Conservation (phyloP, 306 rosid species). For the Calophaca sinica region DNA sequence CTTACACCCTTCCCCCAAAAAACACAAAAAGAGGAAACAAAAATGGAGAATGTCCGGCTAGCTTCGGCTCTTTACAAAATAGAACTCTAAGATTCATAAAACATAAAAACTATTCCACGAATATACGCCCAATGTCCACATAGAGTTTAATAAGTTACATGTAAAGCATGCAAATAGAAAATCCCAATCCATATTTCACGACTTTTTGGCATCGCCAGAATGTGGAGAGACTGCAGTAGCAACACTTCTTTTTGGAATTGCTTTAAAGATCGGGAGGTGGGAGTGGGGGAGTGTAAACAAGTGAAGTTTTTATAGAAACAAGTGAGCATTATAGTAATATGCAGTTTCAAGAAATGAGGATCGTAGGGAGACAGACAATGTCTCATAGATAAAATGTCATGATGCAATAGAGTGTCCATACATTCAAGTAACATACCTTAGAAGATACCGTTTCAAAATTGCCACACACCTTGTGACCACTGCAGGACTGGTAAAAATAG, state of each 20-base stretch:
- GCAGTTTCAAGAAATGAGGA: constrained; percentile 13
- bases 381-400: constrained; percentile 2
- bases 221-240: constrained; percentile 9
- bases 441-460: constrained; percentile 82
- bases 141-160: constrained; percentile 1
- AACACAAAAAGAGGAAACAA: too few species aligned
- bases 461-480: constrained; percentile 90
- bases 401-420: constrained; percentile 36
- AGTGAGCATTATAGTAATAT: constrained; percentile 2
- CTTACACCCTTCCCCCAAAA: not conserved
- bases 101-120: not conserved
- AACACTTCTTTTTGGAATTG: not conserved
- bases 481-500: constrained; percentile 81
- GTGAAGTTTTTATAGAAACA: not conserved
- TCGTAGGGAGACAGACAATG: constrained; percentile 26
- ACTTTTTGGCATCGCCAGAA: not conserved
- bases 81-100: not conserved
- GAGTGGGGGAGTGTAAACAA: constrained; percentile 1
- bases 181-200: constrained; percentile 13
- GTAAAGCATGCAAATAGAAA: constrained; percentile 2
- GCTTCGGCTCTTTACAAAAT: constrained; percentile 4
- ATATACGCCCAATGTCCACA: not conserved
- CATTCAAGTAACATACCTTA: constrained; percentile 64
- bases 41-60: not conserved
- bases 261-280: constrained; percentile 1